These are phyloP conservation scores for Beauveria sp. DNA, from an alignment of 2,329 filamentous ascomycete species.

Conservation along the genomic window DNA sequence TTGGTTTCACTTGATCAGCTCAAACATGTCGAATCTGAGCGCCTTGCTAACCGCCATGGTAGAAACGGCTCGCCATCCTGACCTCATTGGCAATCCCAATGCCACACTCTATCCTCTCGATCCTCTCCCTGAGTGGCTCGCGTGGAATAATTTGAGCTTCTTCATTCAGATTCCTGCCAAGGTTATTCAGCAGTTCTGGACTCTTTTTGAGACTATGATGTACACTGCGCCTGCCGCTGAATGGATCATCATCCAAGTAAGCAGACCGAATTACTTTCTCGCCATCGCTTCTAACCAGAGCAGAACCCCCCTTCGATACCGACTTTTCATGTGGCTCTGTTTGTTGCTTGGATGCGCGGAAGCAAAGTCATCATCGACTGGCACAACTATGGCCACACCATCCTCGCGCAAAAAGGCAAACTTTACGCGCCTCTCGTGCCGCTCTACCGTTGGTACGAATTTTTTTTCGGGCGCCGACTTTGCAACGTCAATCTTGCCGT, in stretches of 20 bases:
- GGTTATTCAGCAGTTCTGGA: slow-evolving; percentile 72
- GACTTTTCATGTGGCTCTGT: slow-evolving; percentile 66
- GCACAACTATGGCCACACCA: slow-evolving; percentile 98
- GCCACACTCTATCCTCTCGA: slow-evolving; percentile 66
- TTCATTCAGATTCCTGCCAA: slow-evolving; percentile 73
- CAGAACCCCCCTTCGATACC: slow-evolving; percentile 94
- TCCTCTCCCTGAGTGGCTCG: slow-evolving; percentile 58
- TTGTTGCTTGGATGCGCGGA: slow-evolving; percentile 68
- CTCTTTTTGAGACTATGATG: slow-evolving; percentile 62
- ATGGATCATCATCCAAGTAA: slow-evolving; percentile 78
- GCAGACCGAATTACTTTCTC: slow-evolving; percentile 9
- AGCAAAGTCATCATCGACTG: slow-evolving; percentile 87
- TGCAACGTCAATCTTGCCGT: slow-evolving; percentile 74
- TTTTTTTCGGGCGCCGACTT: slow-evolving; percentile 58
- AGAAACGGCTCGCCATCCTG: slow-evolving; percentile 77
- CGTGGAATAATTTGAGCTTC: slow-evolving; percentile 66
- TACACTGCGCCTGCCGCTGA: slow-evolving; percentile 66
- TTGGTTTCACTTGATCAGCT: slow-evolving; percentile 26
- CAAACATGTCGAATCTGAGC: neutral
- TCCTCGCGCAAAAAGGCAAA: slow-evolving; percentile 56
- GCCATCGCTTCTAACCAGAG: neutral
- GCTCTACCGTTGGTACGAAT: slow-evolving; percentile 72
- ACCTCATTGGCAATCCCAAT: slow-evolving; percentile 58
- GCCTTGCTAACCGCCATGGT: slow-evolving; percentile 8
- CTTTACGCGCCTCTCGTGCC: slow-evolving; percentile 67